Conservation (phyloP, 2,329 filamentous ascomycete species). For the Verticillium tricorpus region DNA sequence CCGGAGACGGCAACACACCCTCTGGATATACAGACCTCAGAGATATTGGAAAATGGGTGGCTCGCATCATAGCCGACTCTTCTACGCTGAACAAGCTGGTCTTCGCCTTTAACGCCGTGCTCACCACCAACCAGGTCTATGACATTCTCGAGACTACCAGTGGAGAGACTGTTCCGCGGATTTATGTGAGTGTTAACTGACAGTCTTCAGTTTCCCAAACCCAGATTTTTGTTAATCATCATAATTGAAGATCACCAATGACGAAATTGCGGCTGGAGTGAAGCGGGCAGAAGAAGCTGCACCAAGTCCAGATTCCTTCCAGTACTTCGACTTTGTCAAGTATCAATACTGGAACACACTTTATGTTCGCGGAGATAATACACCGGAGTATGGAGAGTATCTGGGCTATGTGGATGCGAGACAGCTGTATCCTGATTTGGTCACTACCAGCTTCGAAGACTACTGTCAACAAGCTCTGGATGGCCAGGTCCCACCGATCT, state of each 20-base stretch:
- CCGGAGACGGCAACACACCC: conserved; percentile 39
- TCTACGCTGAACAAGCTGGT: conserved; percentile 50
- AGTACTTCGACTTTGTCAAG: conserved; percentile 29
- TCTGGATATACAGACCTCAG: conserved; percentile 40
- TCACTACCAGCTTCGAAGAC: conserved; percentile 1
- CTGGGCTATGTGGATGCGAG: conserved; percentile 47
- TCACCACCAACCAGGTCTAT: conserved; percentile 41
- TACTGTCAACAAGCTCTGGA: not conserved
- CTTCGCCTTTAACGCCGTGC: conserved; percentile 40
- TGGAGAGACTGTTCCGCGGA: not conserved
- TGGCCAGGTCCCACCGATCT: too few species aligned
- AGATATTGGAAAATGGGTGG: conserved; percentile 49
- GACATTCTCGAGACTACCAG: conserved; percentile 39
- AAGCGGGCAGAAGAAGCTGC: not conserved
- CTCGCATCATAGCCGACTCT: conserved; percentile 44
- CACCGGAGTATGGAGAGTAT: conserved; percentile 45
- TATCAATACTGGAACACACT: conserved; percentile 31
- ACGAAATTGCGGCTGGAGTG: conserved; percentile 6
- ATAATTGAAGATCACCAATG: not conserved
- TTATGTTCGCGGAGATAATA: conserved; percentile 45
- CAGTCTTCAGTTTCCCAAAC: too few species aligned
- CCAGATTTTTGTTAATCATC: not conserved
- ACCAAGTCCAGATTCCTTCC: not conserved
- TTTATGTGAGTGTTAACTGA: too few species aligned
- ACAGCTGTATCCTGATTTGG: conserved; percentile 50